Evolutionary conservation across 768 basidiomycete genomes (phyloP).

Genomic region (Kondoa malvinella): DNA sequence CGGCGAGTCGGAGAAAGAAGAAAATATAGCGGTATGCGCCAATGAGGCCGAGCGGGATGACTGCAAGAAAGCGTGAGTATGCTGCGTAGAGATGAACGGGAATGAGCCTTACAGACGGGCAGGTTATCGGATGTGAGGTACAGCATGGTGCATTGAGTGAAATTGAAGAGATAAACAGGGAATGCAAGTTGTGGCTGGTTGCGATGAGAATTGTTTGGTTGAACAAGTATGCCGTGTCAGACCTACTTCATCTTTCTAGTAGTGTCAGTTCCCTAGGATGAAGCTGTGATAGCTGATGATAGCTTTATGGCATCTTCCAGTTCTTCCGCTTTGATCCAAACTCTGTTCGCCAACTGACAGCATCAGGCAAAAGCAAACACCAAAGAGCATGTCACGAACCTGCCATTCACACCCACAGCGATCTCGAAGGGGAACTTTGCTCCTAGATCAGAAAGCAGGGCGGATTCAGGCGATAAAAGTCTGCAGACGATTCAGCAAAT

Average conservation of each 20-base stretch:
- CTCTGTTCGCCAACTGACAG: constrained; percentile 23
- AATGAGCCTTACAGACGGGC: constrained; percentile 56
- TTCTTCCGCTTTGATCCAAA: constrained; percentile 71
- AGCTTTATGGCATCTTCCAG: constrained; percentile 56
- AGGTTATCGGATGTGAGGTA: constrained; percentile 83
- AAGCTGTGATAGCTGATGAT: constrained; percentile 45
- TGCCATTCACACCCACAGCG: constrained; percentile 79
- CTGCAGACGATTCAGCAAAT: constrained; percentile 34
- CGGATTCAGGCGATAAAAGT: constrained; percentile 61
- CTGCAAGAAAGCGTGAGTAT: constrained; percentile 33
- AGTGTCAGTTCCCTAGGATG: background rate
- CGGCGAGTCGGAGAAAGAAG: constrained; percentile 69
- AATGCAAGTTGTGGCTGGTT: too few relatives aligned
- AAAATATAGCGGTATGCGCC: constrained; percentile 89
- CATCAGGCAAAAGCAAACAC: background rate
- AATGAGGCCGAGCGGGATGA: constrained; percentile 76
- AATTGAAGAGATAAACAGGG: background rate
- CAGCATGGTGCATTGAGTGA: constrained; percentile 41
- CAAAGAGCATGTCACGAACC: constrained; percentile 25
- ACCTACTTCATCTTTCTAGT: too few relatives aligned
- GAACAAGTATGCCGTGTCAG: too few relatives aligned
- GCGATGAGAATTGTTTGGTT: background rate
- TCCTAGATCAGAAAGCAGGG: constrained; percentile 64
- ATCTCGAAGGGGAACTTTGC: constrained; percentile 67
- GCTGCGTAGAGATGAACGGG: background rate